Evolutionary conservation across 768 basidiomycete genomes (phyloP).

Genomic region (Sistotremastrum suecicum): DNA sequence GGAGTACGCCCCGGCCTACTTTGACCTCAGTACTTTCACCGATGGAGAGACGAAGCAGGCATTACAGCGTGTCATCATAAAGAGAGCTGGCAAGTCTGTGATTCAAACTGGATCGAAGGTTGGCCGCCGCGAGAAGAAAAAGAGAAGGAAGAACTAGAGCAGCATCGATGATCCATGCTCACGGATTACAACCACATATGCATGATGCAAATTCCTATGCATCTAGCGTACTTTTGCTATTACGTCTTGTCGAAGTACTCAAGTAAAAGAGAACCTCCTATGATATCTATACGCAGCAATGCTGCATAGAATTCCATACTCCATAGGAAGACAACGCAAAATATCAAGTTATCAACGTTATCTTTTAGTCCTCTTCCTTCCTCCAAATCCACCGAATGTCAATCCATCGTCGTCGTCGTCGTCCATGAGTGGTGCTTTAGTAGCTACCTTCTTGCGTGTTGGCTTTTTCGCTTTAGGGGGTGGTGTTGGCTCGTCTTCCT

Average conservation of each 20-base stretch:
- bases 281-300: too few relatives aligned
- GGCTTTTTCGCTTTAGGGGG: not conserved
- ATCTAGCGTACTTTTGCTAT: too few relatives aligned
- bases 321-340: too few relatives aligned
- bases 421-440: constrained; percentile 10
- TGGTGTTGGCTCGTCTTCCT: not conserved
- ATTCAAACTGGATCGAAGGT: constrained; percentile 8
- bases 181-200: too few relatives aligned
- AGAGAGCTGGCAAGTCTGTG: constrained; percentile 11
- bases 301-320: too few relatives aligned
- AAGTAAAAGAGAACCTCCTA: too few relatives aligned
- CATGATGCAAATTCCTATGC: too few relatives aligned
- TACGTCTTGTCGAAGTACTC: too few relatives aligned
- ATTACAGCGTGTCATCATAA: constrained; percentile 20
- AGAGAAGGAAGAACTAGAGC: constrained; percentile 5
- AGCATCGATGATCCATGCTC: too few relatives aligned
- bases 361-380: constrained; percentile 10
- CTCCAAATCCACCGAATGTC: constrained; percentile 51
- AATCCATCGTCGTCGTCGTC: constrained; percentile 36
- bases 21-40: constrained; percentile 23
- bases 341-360: too few relatives aligned
- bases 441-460: constrained; percentile 13
- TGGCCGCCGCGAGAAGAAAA: constrained; percentile 6
- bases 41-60: constrained; percentile 22
- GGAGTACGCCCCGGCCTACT: constrained; percentile 30